phyloP scores from a whole-genome alignment of 768 basidiomycete species.

The Naematelia encephala region DNA sequence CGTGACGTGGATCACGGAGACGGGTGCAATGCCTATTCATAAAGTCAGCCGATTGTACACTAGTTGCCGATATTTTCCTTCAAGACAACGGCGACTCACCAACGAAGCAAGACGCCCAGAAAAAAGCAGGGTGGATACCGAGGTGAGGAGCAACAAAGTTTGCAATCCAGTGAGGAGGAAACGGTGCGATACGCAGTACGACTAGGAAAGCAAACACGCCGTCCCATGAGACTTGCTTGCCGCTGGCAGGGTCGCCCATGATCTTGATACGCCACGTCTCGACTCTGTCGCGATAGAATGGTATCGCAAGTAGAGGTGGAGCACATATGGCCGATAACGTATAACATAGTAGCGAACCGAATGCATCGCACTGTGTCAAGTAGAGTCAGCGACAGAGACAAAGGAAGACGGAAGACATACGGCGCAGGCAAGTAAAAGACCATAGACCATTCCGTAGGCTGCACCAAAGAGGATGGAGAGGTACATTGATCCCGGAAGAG shows the following conservation, averaged over 20 bases:
- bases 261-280: conserved; percentile 81
- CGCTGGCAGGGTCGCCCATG: conserved; percentile 68
- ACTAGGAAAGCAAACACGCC: conserved; percentile 82
- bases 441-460: conserved; percentile 83
- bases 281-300: conserved; percentile 75
- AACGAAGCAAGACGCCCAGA: conserved; percentile 86
- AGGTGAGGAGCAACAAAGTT: conserved; percentile 90
- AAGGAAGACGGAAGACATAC: conserved; percentile 37
- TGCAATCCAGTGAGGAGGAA: conserved; percentile 90
- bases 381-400: neutral
- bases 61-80: neutral
- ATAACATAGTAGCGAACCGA: conserved; percentile 88
- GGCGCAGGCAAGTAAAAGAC: conserved; percentile 85
- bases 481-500: conserved; percentile 96
- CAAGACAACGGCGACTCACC: too few relatives aligned
- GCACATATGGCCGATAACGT: conserved; percentile 86
- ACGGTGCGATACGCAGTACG: conserved; percentile 83
- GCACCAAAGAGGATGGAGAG: conserved; percentile 94
- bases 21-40: conserved; percentile 63
- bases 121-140: conserved; percentile 75
- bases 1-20: conserved; percentile 88
- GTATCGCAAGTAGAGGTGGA: conserved; percentile 81
- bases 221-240: conserved; percentile 45
- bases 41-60: neutral
- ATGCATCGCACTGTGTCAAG: conserved; percentile 69